phyloP scores from a whole-genome alignment of 2,329 filamentous ascomycete genomes.

The Talaromyces albobiverticillius region DNA sequence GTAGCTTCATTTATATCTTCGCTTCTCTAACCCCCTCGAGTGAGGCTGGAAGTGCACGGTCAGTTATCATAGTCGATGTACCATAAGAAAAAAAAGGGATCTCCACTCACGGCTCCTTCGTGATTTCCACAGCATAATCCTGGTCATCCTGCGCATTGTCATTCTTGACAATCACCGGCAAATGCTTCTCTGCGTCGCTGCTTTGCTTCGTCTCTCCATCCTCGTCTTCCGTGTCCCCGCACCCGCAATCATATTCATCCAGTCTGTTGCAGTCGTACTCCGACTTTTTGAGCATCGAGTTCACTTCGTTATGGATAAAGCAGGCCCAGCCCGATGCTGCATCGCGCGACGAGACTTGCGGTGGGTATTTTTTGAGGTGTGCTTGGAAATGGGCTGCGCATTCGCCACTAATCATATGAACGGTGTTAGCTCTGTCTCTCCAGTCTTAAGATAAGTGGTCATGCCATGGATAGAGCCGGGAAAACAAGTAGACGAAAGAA shows the following conservation, averaged over 20 bases:
- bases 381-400: conserved; percentile 63
- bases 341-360: conserved; percentile 60
- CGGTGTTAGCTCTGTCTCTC: neutral
- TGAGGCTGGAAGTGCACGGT: conserved; percentile 11
- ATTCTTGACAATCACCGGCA: conserved; percentile 13
- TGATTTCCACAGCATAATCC: conserved; percentile 32
- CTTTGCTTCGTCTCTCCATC: neutral
- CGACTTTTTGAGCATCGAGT: conserved; percentile 59
- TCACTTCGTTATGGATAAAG: conserved; percentile 65
- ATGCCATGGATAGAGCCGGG: conserved; percentile 63
- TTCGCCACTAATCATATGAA: conserved; percentile 52
- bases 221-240: conserved; percentile 52
- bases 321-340: conserved; percentile 65
- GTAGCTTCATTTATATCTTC: neutral
- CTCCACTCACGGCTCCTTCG: conserved; percentile 32
- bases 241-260: conserved; percentile 66
- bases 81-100: neutral
- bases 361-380: conserved; percentile 61
- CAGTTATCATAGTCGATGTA: neutral
- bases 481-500: conserved; percentile 62
- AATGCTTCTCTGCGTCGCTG: conserved; percentile 5
- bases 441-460: neutral
- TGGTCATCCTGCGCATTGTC: conserved; percentile 16
- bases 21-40: conserved; percentile 15
- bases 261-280: conserved; percentile 64